These are phyloP conservation scores for Xylaria venustula DNA, from an alignment of 495 filamentous ascomycete species.

Conservation along the genomic window DNA sequence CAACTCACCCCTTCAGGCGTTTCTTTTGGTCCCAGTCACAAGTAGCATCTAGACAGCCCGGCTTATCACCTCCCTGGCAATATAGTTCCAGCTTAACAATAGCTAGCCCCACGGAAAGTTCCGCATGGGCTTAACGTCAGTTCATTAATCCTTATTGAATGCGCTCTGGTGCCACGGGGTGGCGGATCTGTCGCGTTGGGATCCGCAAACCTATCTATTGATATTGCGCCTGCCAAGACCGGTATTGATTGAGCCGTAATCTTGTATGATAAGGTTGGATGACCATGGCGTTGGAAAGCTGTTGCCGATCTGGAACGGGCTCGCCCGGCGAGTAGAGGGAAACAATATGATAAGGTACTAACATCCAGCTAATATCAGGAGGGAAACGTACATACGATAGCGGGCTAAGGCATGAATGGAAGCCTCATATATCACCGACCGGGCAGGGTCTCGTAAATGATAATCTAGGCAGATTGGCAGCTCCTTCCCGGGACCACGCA, in stretches of 20 bases:
- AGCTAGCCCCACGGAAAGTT: not conserved
- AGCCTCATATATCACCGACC: not conserved
- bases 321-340: not conserved
- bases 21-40: not conserved
- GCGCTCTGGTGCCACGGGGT: not conserved
- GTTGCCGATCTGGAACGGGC: not conserved
- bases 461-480: conserved; percentile 8
- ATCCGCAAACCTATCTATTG: conserved; percentile 6
- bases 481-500: not conserved
- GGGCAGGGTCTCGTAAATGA: conserved; percentile 1
- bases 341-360: not conserved
- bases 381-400: conserved; percentile 3
- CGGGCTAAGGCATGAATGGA: not conserved
- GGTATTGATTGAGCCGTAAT: conserved; percentile 2
- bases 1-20: not conserved
- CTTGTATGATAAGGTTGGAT: not conserved
- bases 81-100: not conserved
- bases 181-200: not conserved
- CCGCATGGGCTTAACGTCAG: not conserved
- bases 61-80: not conserved
- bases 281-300: not conserved
- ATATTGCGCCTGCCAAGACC: not conserved
- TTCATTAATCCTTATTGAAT: not conserved
- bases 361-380: not conserved
- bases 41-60: not conserved